Conservation (phyloP, 179 eudicot species). For the Spergularia azorica region DNA sequence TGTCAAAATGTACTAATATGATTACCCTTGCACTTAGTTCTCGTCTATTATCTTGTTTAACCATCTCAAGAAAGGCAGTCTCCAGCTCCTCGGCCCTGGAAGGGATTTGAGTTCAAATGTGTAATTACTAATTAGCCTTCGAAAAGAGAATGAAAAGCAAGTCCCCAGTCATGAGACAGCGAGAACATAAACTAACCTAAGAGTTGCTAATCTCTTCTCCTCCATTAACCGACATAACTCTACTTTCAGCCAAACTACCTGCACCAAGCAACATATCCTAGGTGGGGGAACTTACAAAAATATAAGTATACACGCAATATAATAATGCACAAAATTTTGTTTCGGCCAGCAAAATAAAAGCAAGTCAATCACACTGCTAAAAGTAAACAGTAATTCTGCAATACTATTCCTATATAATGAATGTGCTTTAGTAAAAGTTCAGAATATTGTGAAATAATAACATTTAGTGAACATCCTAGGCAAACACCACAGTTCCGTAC, state of each 20-base stretch:
- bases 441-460: too few species aligned
- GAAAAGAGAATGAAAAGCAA: neutral
- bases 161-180: neutral
- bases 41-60: conserved; percentile 76
- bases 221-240: conserved; percentile 76
- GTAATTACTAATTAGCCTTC: neutral
- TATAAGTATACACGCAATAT: neutral
- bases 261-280: conserved; percentile 29
- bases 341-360: neutral
- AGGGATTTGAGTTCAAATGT: conserved; percentile 15
- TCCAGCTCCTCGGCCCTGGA: conserved; percentile 86
- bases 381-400: too few species aligned
- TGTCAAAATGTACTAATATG: conserved; percentile 10
- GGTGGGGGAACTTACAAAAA: neutral
- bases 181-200: conserved; percentile 54
- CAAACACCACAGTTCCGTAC: too few species aligned
- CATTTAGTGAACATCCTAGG: too few species aligned
- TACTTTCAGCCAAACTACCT: conserved; percentile 83
- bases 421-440: too few species aligned
- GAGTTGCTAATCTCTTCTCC: conserved; percentile 73
- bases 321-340: neutral
- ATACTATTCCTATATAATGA: too few species aligned
- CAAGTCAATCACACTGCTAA: neutral
- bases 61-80: conserved; percentile 87
- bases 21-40: conserved; percentile 78